Percentiles rank a stretch among this genome's conserved stretches.
Conservation (phyloP, 768 basidiomycete genomes). For the Tulasnella sp. region DNA sequence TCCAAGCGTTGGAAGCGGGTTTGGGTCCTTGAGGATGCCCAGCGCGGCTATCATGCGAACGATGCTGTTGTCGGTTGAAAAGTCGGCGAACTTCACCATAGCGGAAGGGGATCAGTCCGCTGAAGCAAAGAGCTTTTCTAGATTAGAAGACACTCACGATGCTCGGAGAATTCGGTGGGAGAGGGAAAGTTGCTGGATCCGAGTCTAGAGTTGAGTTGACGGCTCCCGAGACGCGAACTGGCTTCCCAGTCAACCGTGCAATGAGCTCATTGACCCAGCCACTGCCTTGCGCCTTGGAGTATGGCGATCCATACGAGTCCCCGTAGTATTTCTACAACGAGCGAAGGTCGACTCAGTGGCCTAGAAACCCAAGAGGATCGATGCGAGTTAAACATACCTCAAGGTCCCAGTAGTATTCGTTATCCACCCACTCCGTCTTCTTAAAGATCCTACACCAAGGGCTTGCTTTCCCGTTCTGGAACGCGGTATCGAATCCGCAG, state of each 20-base stretch:
- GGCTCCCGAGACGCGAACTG: constrained; percentile 23
- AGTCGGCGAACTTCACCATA: constrained; percentile 33
- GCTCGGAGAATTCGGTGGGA: constrained; percentile 28
- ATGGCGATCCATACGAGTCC: neutral
- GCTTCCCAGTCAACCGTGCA: constrained; percentile 35
- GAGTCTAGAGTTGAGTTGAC: constrained; percentile 34
- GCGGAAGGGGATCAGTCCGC: neutral
- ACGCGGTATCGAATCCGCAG: constrained; percentile 32
- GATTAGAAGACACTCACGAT: neutral
- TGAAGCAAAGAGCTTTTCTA: neutral
- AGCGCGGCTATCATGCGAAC: constrained; percentile 33
- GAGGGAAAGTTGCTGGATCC: constrained; percentile 32
- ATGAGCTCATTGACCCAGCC: constrained; percentile 35
- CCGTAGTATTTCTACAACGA: constrained; percentile 29
- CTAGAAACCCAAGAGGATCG: neutral
- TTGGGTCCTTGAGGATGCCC: constrained; percentile 26
- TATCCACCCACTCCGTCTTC: constrained; percentile 20
- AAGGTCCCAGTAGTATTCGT: constrained; percentile 33
- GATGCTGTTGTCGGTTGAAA: constrained; percentile 35
- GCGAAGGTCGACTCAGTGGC: neutral
- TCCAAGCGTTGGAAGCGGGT: neutral
- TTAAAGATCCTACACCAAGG: constrained; percentile 28
- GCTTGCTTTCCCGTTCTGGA: neutral
- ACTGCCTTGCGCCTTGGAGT: constrained; percentile 13
- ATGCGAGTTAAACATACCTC: neutral